Base-by-base conservation (phyloP, 768 basidiomycete species). In the Russula vinacea region DNA sequence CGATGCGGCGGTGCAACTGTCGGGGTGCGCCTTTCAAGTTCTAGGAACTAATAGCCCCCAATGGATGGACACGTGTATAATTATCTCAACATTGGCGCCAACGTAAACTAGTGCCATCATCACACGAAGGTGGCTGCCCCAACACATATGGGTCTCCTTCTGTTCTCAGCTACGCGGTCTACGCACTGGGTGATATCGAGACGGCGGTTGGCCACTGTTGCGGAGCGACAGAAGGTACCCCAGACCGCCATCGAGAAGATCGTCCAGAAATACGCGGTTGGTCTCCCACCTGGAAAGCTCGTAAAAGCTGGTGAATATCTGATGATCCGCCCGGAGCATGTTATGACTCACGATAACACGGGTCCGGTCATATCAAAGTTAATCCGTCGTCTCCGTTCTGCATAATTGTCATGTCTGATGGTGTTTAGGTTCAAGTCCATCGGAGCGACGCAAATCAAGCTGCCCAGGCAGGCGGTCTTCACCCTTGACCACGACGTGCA, bases 401-500 rank as follows among this genome's bases (percentile, higher is more conserved):
- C 52, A 44, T 50, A 45, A 39, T 33, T 33, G 33, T 5, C 9
- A 1, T 42, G 8, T 56, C n/a, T 57, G 55, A 58, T 60, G 16
- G 42, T 14, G 61, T 49, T 26, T 68, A 97, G 94, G 75, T 98
- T 98, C 80, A 89, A 92, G 67, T 93, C 94, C 24, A 93, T 99
- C 65, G 93, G 94, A 11, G 94, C 94, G 35, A 93, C 86, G 8
- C 83, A 81, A 63, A 88, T 98, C 67, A 81, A 87, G 67, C 84
- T 94, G 71, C 83, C 90, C 10, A 79, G 76, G 26, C 97, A 98
- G 72, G 87, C 89, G 3, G 95, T 99, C 35, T 98, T 98, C 77
- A 95, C 95, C 4, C 84, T 98, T 50, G 97, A 98, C 73, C 97
- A 99, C 73, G 97, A 99, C 72, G 94, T 99, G 0, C 97, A 99